These are phyloP conservation scores for Antarctomyces pellizariae DNA, from an alignment of 495 filamentous ascomycete genomes.

Conservation along the genomic window DNA sequence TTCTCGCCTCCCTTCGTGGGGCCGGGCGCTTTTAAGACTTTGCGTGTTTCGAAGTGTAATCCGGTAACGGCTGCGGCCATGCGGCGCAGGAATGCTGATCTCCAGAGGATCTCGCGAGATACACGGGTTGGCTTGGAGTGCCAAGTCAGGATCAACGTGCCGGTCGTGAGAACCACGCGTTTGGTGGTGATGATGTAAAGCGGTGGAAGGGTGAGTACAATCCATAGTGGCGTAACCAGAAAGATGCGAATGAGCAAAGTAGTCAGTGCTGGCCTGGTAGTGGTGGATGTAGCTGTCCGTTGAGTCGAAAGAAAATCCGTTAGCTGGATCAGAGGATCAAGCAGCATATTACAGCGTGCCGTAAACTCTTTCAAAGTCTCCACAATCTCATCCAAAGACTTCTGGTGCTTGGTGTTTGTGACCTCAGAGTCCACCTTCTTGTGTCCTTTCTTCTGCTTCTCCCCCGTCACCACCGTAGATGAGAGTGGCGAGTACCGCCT, in stretches of 20 bases:
- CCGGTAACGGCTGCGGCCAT: slow-evolving; percentile 50
- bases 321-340: slow-evolving; percentile 67
- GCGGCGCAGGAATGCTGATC: slow-evolving; percentile 48
- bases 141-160: slow-evolving; percentile 70
- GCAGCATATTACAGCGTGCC: slow-evolving; percentile 67
- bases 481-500: slow-evolving; percentile 76
- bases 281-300: slow-evolving; percentile 72
- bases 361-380: slow-evolving; percentile 78
- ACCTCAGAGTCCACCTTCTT: slow-evolving; percentile 33
- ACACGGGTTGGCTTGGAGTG: slow-evolving; percentile 76
- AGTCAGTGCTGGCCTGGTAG: slow-evolving; percentile 76
- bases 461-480: slow-evolving; percentile 45
- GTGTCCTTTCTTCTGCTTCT: slow-evolving; percentile 22
- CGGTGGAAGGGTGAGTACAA: slow-evolving; percentile 49
- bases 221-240: slow-evolving; percentile 71
- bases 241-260: slow-evolving; percentile 76
- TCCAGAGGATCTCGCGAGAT: slow-evolving; percentile 72
- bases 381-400: slow-evolving; percentile 88
- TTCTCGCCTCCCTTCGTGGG: slow-evolving; percentile 1
- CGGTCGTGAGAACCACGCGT: slow-evolving; percentile 52
- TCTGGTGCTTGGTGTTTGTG: slow-evolving; percentile 40
- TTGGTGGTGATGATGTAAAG: slow-evolving; percentile 69
- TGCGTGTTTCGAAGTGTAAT: slow-evolving; percentile 29
- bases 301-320: slow-evolving; percentile 90
- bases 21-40: slow-evolving; percentile 1